phyloP scores from a whole-genome alignment of 2,329 filamentous ascomycete genomes.

The Curvularia sp. region DNA sequence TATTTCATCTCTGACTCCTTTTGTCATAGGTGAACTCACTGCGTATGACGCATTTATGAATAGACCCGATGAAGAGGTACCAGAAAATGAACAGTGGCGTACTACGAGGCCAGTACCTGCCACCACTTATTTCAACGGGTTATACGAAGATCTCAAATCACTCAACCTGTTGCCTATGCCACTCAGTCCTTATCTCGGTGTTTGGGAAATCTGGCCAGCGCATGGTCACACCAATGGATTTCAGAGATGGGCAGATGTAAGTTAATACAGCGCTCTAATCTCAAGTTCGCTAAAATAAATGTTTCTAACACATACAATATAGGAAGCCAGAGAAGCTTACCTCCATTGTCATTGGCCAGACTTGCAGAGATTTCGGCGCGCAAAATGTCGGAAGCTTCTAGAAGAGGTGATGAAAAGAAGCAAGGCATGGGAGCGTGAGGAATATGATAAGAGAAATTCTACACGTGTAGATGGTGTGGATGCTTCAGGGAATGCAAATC shows the following conservation, averaged over 20 bases:
- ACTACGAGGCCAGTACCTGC: conserved; percentile 5
- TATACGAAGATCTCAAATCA: conserved; percentile 3
- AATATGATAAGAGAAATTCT: not conserved
- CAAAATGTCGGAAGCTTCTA: conserved; percentile 5
- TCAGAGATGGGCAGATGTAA: conserved; percentile 6
- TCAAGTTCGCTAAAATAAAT: not conserved
- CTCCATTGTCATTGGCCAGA: conserved; percentile 4
- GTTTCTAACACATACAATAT: not conserved
- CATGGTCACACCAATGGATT: conserved; percentile 1
- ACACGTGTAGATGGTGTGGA: not conserved
- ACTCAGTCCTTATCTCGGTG: not conserved
- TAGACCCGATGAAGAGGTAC: not conserved
- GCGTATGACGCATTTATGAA: not conserved
- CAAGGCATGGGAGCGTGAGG: not conserved
- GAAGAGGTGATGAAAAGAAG: not conserved
- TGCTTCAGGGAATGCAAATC: not conserved
- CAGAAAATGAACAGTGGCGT: conserved; percentile 9
- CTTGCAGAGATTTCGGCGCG: conserved; percentile 1
- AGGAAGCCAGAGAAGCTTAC: conserved; percentile 2
- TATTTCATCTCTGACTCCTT: not conserved
- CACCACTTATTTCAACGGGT: conserved; percentile 5
- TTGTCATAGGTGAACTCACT: conserved; percentile 4
- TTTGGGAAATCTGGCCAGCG: conserved; percentile 6
- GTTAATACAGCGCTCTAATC: conserved; percentile 1
- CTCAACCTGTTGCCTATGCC: conserved; percentile 3